These are phyloP conservation scores for Cytospora mali DNA, from an alignment of 2,329 filamentous ascomycete genomes.

Conservation along the genomic window DNA sequence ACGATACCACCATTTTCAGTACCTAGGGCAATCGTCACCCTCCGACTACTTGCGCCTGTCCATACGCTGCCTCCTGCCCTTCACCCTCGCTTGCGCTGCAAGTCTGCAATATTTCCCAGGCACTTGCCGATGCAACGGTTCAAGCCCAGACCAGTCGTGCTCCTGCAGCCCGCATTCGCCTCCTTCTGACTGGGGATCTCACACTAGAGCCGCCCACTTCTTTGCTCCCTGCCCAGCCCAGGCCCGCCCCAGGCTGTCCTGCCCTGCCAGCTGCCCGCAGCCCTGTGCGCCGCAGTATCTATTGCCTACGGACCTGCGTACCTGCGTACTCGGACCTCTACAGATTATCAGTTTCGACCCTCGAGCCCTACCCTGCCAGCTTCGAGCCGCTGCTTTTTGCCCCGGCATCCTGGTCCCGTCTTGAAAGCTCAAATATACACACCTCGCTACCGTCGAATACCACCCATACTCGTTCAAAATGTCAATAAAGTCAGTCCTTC, in stretches of 20 bases:
- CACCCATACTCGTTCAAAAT: slow-evolving; percentile 45
- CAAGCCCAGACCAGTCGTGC: slow-evolving; percentile 12
- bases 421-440: slow-evolving; percentile 4
- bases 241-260: too few relatives aligned
- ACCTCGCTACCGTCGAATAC: slow-evolving; percentile 25
- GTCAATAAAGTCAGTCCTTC: slow-evolving; percentile 57
- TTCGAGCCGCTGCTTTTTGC: slow-evolving; percentile 5
- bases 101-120: background rate
- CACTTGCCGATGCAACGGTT: background rate
- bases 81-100: background rate
- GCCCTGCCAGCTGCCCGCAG: background rate
- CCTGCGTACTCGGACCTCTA: background rate
- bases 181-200: slow-evolving; percentile 13
- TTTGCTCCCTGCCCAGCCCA: slow-evolving; percentile 13
- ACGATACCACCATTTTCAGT: background rate
- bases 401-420: slow-evolving; percentile 3
- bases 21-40: slow-evolving; percentile 1
- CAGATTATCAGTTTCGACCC: background rate
- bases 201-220: slow-evolving; percentile 18
- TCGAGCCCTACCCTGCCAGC: background rate
- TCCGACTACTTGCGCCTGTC: background rate
- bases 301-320: background rate
- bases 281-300: background rate
- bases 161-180: slow-evolving; percentile 17
- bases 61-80: background rate